Conservation (phyloP, 768 basidiomycete genomes). For the Lactarius pseudohatsudake region DNA sequence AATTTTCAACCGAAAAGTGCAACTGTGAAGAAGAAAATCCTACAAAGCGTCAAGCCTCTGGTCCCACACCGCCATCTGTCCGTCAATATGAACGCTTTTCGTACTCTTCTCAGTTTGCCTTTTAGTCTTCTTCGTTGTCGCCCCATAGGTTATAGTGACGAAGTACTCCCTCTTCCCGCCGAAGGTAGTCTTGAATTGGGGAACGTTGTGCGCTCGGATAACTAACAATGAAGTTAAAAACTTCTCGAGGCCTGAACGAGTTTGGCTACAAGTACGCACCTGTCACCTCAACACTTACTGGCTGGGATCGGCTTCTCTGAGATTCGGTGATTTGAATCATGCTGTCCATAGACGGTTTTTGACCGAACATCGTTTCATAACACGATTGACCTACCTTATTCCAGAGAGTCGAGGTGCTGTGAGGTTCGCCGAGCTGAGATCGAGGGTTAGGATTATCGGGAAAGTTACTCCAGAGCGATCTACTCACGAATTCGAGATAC, state of each 20-base stretch:
- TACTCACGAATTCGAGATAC: not conserved
- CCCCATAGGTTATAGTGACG: too few species aligned
- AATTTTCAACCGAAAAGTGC: too few species aligned
- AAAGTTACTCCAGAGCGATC: not conserved
- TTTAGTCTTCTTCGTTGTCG: too few species aligned
- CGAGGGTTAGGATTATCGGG: not conserved
- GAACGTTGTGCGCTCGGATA: too few species aligned
- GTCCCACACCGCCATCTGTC: too few species aligned
- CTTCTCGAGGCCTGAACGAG: not conserved
- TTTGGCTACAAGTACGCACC: not conserved
- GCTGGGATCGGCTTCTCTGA: not conserved
- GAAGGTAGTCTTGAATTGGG: too few species aligned
- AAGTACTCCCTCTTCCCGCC: too few species aligned
- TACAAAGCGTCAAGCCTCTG: too few species aligned
- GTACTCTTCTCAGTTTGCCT: too few species aligned
- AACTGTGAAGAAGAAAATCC: too few species aligned
- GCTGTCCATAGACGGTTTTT: not conserved
- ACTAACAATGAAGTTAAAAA: too few species aligned
- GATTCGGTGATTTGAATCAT: not conserved
- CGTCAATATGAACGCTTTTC: too few species aligned
- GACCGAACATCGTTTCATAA: not conserved
- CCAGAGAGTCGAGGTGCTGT: not conserved
- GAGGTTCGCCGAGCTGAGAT: not conserved
- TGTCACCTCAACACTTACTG: not conserved
- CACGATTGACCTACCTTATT: not conserved